Percentiles rank a stretch among this genome's conserved stretches.
Conservation (phyloP, 2,329 filamentous ascomycete species). For the Talaromyces sp. region DNA sequence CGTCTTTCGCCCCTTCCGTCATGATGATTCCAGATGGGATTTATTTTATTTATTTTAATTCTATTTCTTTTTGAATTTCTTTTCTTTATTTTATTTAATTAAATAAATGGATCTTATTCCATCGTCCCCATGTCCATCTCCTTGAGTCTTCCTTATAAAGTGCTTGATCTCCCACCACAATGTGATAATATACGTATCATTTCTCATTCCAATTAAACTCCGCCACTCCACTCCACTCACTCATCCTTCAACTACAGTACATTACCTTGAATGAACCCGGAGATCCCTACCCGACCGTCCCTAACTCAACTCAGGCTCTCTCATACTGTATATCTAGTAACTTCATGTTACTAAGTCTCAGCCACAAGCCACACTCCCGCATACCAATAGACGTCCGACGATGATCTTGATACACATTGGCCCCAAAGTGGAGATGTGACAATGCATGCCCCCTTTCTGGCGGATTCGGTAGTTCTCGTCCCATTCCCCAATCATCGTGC, state of each 20-base stretch:
- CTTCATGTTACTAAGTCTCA: constrained; percentile 7
- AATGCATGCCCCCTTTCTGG: constrained; percentile 12
- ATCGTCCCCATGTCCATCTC: too few relatives aligned
- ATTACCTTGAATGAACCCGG: not conserved
- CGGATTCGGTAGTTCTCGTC: not conserved
- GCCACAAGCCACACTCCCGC: constrained; percentile 18
- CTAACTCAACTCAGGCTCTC: too few relatives aligned
- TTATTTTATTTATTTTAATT: not conserved
- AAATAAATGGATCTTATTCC: too few relatives aligned
- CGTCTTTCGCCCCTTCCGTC: constrained; percentile 30
- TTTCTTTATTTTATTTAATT: not conserved
- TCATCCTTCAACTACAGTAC: too few relatives aligned
- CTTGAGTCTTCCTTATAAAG: too few relatives aligned
- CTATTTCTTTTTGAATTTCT: not conserved
- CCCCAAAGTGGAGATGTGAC: constrained; percentile 13
- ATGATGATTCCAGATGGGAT: constrained; percentile 16
- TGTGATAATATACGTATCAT: too few relatives aligned
- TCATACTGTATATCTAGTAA: too few relatives aligned
- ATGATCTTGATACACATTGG: constrained; percentile 15
- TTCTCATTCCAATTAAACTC: too few relatives aligned
- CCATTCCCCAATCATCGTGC: constrained; percentile 1
- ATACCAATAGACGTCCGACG: constrained; percentile 14
- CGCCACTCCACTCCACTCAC: too few relatives aligned
- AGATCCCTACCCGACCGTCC: too few relatives aligned
- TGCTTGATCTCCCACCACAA: too few relatives aligned